phyloP scores from a whole-genome alignment of 2,329 filamentous ascomycete genomes.

The Diaporthe capsici region DNA sequence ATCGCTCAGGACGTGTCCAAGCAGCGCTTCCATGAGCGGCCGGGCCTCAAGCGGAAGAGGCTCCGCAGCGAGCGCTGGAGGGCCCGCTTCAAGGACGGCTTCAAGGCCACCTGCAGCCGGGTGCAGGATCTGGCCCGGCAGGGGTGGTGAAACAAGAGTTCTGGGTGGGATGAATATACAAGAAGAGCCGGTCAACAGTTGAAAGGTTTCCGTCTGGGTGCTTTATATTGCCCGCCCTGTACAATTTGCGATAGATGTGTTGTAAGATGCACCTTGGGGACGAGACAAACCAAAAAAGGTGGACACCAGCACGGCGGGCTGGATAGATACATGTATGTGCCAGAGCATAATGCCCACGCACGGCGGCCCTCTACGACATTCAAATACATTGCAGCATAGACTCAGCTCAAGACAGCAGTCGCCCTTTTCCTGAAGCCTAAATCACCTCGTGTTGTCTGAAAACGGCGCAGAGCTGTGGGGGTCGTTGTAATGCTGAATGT shows the following conservation, averaged over 20 bases:
- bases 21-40: slow-evolving; percentile 82
- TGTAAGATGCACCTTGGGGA: background rate
- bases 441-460: too few species aligned
- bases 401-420: too few species aligned
- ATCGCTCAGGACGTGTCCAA: slow-evolving; percentile 67
- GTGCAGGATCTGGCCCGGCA: slow-evolving; percentile 81
- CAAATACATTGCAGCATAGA: slow-evolving; percentile 13
- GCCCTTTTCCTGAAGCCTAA: fast-evolving
- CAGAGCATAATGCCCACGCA: background rate
- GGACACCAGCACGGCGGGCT: background rate
- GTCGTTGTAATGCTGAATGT: background rate
- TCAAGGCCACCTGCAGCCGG: slow-evolving; percentile 73
- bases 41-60: slow-evolving; percentile 83
- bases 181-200: background rate
- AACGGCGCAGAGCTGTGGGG: background rate
- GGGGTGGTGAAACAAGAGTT: slow-evolving; percentile 74
- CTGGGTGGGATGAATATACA: background rate
- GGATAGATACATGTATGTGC: background rate
- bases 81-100: slow-evolving; percentile 76
- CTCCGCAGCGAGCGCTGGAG: slow-evolving; percentile 78
- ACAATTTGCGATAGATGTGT: slow-evolving; percentile 1
- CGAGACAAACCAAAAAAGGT: background rate
- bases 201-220: background rate
- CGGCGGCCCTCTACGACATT: background rate
- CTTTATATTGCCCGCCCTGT: background rate